Conservation (phyloP, 1,284 basidiomycete genomes). For the Sanguinoderma infundibulare region DNA sequence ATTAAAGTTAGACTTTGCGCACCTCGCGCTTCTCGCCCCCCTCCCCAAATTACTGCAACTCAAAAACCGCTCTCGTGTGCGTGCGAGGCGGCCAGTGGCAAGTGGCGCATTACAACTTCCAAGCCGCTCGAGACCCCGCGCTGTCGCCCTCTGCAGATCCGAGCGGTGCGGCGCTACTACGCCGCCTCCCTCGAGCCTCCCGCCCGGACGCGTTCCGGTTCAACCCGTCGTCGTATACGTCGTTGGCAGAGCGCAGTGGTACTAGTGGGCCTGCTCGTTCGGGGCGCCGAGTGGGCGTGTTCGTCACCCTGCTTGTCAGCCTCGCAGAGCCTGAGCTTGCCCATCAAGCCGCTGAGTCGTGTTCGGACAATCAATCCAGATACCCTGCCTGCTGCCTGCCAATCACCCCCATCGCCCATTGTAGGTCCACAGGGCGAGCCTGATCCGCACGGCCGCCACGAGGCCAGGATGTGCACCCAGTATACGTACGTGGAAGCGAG, state of each 20-base stretch:
- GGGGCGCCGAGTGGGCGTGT: conserved; percentile 11
- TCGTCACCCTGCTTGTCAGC: conserved; percentile 1
- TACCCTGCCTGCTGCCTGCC: conserved; percentile 6
- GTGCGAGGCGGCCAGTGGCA: background rate
- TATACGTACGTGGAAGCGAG: conserved; percentile 1
- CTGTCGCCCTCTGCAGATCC: background rate
- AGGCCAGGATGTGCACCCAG: conserved; percentile 14
- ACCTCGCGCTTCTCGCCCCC: background rate
- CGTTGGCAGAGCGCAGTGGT: background rate
- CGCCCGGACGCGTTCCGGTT: background rate
- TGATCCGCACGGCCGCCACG: conserved; percentile 25
- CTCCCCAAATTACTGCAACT: background rate
- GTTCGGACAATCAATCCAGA: background rate
- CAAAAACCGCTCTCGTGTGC: background rate
- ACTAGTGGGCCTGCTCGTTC: background rate
- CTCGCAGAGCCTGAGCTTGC: background rate
- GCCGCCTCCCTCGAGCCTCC: conserved; percentile 2
- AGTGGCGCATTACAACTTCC: background rate
- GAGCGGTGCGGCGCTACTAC: background rate
- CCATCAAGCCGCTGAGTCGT: background rate
- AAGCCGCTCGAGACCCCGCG: background rate
- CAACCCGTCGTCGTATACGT: background rate
- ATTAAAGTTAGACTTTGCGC: conserved; percentile 18
- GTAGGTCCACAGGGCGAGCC: conserved; percentile 22
- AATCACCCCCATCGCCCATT: conserved; percentile 18